A percentile compares a stretch with the other conserved stretches of the same genome.
Evolutionary conservation across 768 basidiomycete species (phyloP).

Genomic region (Chalciporus sphaerocephalus): DNA sequence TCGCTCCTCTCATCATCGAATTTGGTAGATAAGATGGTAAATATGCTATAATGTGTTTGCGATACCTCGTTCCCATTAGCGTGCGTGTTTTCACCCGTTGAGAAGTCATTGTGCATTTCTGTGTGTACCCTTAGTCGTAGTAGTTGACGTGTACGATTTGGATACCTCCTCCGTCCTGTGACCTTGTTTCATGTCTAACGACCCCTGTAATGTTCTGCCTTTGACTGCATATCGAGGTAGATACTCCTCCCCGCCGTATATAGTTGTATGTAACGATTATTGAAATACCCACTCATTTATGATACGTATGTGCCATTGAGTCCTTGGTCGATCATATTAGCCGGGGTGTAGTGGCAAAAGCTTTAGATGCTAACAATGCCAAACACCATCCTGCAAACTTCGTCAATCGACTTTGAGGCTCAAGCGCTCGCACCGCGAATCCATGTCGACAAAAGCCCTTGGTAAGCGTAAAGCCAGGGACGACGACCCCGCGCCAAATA

Average conservation of each 20-base stretch:
- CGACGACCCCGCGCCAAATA: neutral
- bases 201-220: neutral
- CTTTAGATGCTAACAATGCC: no score
- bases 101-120: neutral
- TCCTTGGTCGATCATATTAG: no score
- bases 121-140: constrained; percentile 4
- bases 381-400: neutral
- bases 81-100: constrained; percentile 1
- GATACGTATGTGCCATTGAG: neutral
- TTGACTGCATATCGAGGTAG: neutral
- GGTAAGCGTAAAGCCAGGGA: neutral
- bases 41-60: constrained; percentile 17
- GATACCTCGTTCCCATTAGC: constrained; percentile 19
- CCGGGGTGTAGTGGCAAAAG: neutral
- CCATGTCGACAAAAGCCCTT: neutral
- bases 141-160: constrained; percentile 10
- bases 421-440: neutral
- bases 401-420: neutral
- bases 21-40: constrained; percentile 7
- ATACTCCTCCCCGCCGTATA: neutral
- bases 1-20: neutral
- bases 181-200: constrained; percentile 17
- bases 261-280: neutral
- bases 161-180: no score
- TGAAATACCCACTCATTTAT: neutral